Evolutionary conservation across 2,329 filamentous ascomycete genomes (phyloP).

Genomic region (Alternaria gaisen): DNA sequence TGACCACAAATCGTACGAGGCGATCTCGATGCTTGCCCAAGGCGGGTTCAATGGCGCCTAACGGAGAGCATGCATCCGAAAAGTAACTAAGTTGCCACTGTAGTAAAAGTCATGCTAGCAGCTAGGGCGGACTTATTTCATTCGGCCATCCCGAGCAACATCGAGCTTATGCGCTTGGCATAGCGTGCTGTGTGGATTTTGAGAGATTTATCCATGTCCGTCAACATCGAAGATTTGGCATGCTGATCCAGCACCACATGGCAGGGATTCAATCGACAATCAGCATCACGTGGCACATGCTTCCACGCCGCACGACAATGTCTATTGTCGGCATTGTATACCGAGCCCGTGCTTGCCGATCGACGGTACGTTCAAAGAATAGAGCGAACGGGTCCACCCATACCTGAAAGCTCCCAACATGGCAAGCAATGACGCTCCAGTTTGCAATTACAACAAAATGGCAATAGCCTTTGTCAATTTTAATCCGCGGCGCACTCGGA

Average conservation of each 20-base stretch:
- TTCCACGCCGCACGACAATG: background rate
- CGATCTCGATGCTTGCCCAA: background rate
- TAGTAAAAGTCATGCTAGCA: background rate
- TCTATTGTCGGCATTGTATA: background rate
- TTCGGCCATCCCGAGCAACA: slow-evolving; percentile 7
- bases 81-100: background rate
- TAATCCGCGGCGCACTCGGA: background rate
- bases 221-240: slow-evolving; percentile 11
- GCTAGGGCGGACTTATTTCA: background rate
- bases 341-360: slow-evolving; percentile 2
- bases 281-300: background rate
- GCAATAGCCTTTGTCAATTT: background rate
- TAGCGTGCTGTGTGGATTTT: slow-evolving; percentile 7
- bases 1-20: background rate
- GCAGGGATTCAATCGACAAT: background rate
- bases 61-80: slow-evolving; percentile 1
- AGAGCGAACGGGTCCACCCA: slow-evolving; percentile 5
- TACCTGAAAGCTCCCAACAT: background rate
- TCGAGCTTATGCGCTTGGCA: slow-evolving; percentile 7
- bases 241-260: slow-evolving; percentile 3
- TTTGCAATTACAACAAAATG: background rate
- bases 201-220: slow-evolving; percentile 1
- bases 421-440: slow-evolving; percentile 3
- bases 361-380: background rate
- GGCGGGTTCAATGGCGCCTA: background rate